A percentile compares a stretch with the other conserved stretches of the same genome.
These are phyloP conservation scores for Xerocomus minutiporus DNA, from an alignment of 1,284 basidiomycete genomes.

Conservation along the genomic window DNA sequence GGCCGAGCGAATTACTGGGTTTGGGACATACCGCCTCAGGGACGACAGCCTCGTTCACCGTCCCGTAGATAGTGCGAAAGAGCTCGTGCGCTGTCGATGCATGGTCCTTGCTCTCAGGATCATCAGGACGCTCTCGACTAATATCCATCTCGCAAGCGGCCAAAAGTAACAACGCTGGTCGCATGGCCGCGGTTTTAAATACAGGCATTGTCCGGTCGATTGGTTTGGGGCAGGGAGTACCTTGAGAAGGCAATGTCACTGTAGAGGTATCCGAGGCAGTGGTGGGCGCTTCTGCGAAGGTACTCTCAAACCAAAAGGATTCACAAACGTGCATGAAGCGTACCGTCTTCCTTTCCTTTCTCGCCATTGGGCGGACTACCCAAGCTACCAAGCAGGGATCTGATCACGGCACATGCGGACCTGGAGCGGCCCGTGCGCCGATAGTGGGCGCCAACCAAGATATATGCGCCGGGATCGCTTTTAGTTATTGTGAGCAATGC, in stretches of 20 bases:
- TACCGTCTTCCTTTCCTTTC: constrained; percentile 28
- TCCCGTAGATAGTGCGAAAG: constrained; percentile 30
- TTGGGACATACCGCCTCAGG: constrained; percentile 11
- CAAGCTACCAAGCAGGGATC: constrained; percentile 22
- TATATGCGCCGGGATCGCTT: constrained; percentile 32
- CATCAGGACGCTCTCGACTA: constrained; percentile 24
- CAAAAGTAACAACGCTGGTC: constrained; percentile 28
- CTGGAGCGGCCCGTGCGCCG: constrained; percentile 31
- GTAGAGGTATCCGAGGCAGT: constrained; percentile 9
- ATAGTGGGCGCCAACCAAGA: constrained; percentile 31
- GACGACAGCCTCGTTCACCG: constrained; percentile 19
- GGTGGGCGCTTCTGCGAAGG: constrained; percentile 10
- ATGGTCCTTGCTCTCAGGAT: constrained; percentile 20
- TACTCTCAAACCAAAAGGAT: constrained; percentile 17
- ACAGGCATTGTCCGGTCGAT: constrained; percentile 8
- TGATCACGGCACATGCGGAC: constrained; percentile 27
- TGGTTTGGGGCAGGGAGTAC: constrained; percentile 8
- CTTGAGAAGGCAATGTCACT: constrained; percentile 5
- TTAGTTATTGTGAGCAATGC: constrained; percentile 25
- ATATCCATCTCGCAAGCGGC: constrained; percentile 32
- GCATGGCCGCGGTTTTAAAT: constrained; percentile 17
- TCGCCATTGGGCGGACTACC: constrained; percentile 3
- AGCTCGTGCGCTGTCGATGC: constrained; percentile 23
- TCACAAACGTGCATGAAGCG: constrained; percentile 12
- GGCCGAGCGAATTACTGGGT: constrained; percentile 23